Evolutionary conservation across 441 rosid genomes (phyloP), one percentile per base, ranked within the genome.

Genomic region (Arabidopsis hybrid): DNA sequence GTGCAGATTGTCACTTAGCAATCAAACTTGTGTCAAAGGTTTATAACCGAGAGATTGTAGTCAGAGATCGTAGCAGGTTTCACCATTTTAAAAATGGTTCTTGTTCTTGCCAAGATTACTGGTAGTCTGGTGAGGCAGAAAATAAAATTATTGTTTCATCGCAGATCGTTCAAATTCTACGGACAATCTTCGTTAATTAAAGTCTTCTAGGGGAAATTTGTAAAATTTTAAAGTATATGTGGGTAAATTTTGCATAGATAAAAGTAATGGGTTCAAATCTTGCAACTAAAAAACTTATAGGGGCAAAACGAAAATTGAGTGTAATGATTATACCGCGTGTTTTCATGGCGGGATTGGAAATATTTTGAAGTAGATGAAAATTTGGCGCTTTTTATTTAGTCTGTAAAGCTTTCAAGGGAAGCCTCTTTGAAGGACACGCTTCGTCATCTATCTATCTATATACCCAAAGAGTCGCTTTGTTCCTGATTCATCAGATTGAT

Each of bases 91-190:
- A 72, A 78, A 78, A 81, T 29, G 95, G 95, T 21, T 64, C 71
- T 71, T 90, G 96, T 80, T 83, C 90, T 65, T 92, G 97, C n/a
- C 78, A 60, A 76, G 96, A 90, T 65, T 92, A 84, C 82, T 90
- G 94, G 97, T 92, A 72, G 26, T 21, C 26, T 21, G 26, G 26
- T 21, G 2, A 80, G 60, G 61, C 13, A 58, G 8, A 50, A 13
- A 49, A 59, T 0, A 35, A 7, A 55, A 4, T 21, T 6, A 10
- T 0, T 17, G 6, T 49, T 65, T 65, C 34, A 7, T 13, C 16
- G 10, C 7, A 64, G 21, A 3, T 50, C 40, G 34, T 43, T 39
- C 55, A 61, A 52, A 39, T 38, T 17, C 26, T n/a, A 43, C 5
- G 9, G 6, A 52, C 16, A 18, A 3, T 14, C 32, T 21, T 10